Conservation (phyloP, 1,139 yeast genomes). For the Saccharomyces hybrid region DNA sequence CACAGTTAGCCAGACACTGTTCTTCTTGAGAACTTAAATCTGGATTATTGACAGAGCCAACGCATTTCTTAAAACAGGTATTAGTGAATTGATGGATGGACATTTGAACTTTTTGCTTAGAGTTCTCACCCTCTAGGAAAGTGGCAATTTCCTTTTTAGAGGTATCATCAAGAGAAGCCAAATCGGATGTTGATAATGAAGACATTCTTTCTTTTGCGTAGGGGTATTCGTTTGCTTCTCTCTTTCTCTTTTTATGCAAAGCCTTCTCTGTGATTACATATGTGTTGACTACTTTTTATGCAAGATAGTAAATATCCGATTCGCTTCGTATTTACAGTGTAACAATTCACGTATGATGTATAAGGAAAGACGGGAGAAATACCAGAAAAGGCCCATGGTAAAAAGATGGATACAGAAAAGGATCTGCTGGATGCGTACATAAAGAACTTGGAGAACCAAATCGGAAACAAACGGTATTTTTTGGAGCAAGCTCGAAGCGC, state of each 20-base stretch:
- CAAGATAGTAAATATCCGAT: neutral
- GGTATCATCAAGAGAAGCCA: constrained; percentile 59
- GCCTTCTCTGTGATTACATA: neutral
- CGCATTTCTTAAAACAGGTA: constrained; percentile 84
- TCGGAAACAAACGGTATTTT: constrained; percentile 24
- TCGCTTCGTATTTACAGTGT: neutral
- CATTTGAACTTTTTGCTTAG: constrained; percentile 82
- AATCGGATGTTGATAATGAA: constrained; percentile 32
- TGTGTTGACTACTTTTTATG: neutral
- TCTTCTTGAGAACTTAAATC: constrained; percentile 55
- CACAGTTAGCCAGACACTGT: constrained; percentile 68
- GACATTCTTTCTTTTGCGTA: neutral
- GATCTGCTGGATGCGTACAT: constrained; percentile 14
- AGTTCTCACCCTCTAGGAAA: constrained; percentile 75
- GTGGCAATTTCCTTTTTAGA: constrained; percentile 68
- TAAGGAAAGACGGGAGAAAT: neutral
- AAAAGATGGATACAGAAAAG: neutral
- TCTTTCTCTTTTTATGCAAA: neutral
- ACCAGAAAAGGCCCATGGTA: neutral
- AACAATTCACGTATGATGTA: neutral
- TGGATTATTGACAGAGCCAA: constrained; percentile 47
- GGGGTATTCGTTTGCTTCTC: neutral
- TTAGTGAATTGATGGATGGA: constrained; percentile 83
- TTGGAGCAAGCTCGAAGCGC: constrained; percentile 21
- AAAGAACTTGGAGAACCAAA: constrained; percentile 20